Conservation (phyloP, 2,329 filamentous ascomycete genomes). For the Pseudogymnoascus sp. region DNA sequence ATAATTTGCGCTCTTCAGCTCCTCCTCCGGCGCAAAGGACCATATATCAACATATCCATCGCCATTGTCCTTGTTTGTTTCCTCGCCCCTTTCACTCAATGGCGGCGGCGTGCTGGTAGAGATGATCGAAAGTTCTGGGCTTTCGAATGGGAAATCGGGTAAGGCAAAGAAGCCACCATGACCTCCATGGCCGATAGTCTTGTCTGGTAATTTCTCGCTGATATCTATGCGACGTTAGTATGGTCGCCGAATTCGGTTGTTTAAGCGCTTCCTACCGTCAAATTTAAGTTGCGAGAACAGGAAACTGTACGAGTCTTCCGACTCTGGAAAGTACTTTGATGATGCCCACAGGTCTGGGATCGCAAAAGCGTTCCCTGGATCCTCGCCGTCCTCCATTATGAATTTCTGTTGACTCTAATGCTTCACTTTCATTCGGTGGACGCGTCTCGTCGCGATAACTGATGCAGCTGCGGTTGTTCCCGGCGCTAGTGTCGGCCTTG, state of each 20-base stretch:
- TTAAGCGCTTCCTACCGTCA: constrained; percentile 19
- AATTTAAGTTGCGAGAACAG: constrained; percentile 28
- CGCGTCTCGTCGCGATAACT: constrained; percentile 7
- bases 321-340: constrained; percentile 39
- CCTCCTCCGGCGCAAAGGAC: constrained; percentile 34
- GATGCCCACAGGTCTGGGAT: constrained; percentile 54
- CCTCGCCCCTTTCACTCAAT: constrained; percentile 12
- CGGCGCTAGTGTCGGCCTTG: constrained; percentile 12
- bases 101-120: background rate
- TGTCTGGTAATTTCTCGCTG: constrained; percentile 20
- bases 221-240: constrained; percentile 21
- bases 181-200: background rate
- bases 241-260: background rate
- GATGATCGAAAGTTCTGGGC: constrained; percentile 9
- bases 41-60: constrained; percentile 36
- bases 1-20: constrained; percentile 34
- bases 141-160: constrained; percentile 22
- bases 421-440: background rate
- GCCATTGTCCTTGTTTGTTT: constrained; percentile 21
- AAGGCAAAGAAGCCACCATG: constrained; percentile 26
- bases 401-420: constrained; percentile 16
- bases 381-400: constrained; percentile 34
- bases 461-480: constrained; percentile 13
- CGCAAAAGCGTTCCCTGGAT: constrained; percentile 49
- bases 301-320: constrained; percentile 24